A percentile compares a stretch with the other conserved stretches of the same genome.
phyloP scores from a whole-genome alignment of 768 basidiomycete species.

The Multifurca ochricompacta region DNA sequence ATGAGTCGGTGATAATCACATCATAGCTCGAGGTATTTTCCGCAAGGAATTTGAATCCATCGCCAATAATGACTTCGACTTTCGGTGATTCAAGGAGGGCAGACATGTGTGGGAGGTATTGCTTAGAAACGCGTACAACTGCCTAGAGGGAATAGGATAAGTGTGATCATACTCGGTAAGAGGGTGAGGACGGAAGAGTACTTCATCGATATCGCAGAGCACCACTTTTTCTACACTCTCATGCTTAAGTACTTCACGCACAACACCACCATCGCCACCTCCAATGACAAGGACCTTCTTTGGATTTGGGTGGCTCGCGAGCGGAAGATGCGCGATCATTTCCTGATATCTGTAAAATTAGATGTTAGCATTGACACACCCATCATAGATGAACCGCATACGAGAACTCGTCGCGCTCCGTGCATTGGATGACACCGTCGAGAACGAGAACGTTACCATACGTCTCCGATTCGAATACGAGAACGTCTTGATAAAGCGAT shows the following conservation, averaged over 20 bases:
- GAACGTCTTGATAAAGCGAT: slow-evolving; percentile 92
- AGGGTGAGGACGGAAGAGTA: slow-evolving; percentile 24
- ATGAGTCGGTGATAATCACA: slow-evolving; percentile 97
- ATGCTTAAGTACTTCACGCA: slow-evolving; percentile 95
- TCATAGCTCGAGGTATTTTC: slow-evolving; percentile 87
- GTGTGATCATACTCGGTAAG: background rate
- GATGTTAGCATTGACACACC: background rate
- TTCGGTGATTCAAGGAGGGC: slow-evolving; percentile 67
- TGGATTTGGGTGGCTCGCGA: slow-evolving; percentile 93
- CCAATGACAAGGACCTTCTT: slow-evolving; percentile 95
- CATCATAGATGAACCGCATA: slow-evolving; percentile 34
- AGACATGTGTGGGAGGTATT: slow-evolving; percentile 92
- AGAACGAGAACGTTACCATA: slow-evolving; percentile 96
- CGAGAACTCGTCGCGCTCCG: slow-evolving; percentile 99
- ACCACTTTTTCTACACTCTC: slow-evolving; percentile 84
- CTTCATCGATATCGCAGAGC: slow-evolving; percentile 97
- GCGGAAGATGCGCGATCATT: slow-evolving; percentile 97
- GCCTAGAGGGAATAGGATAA: slow-evolving; percentile 41
- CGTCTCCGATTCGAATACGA: slow-evolving; percentile 93
- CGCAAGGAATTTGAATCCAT: slow-evolving; percentile 94
- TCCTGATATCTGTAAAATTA: slow-evolving; percentile 76
- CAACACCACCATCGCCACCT: slow-evolving; percentile 96
- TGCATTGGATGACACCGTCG: slow-evolving; percentile 94
- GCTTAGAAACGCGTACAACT: slow-evolving; percentile 90
- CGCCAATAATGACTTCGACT: slow-evolving; percentile 82